phyloP scores from a whole-genome alignment of 805 yeast genomes.

The Clavispora carvajalis region DNA sequence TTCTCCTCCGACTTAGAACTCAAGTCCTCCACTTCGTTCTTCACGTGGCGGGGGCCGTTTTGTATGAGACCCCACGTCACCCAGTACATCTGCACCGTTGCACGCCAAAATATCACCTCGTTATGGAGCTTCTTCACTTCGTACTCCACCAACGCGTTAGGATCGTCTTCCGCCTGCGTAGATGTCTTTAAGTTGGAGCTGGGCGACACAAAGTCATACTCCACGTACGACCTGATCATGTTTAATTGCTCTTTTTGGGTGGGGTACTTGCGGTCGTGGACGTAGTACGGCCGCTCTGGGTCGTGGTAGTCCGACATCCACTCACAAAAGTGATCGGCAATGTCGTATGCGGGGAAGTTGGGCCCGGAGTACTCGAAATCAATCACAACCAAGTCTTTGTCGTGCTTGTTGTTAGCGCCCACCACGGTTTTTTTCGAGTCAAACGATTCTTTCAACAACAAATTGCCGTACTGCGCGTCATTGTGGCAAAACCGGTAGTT shows the following conservation, averaged over 20 bases:
- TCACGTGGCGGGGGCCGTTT: conserved; percentile 39
- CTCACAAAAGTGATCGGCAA: conserved; percentile 90
- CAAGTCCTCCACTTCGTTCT: conserved; percentile 10
- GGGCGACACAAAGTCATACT: conserved; percentile 44
- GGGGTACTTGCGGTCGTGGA: conserved; percentile 62
- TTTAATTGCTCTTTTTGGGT: conserved; percentile 60
- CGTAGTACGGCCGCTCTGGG: conserved; percentile 44
- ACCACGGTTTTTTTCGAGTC: conserved; percentile 39
- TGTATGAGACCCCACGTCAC: conserved; percentile 89
- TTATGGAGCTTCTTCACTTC: conserved; percentile 52
- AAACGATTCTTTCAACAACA: conserved; percentile 56
- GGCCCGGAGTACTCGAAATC: conserved; percentile 96
- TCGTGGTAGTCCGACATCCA: conserved; percentile 95
- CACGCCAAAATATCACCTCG: conserved; percentile 73
- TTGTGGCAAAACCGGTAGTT: conserved; percentile 84
- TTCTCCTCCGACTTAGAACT: conserved; percentile 22
- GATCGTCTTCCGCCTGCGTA: conserved; percentile 11
- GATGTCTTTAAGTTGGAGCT: conserved; percentile 25
- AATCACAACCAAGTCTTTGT: conserved; percentile 72
- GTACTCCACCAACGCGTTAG: conserved; percentile 24
- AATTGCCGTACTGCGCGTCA: conserved; percentile 94
- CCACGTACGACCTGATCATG: conserved; percentile 73
- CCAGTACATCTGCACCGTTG: conserved; percentile 78
- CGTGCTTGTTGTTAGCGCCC: conserved; percentile 29
- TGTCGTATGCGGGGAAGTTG: conserved; percentile 82